Evolutionary conservation across 768 basidiomycete genomes (phyloP).

Genomic region (Mycena rebaudengoi): DNA sequence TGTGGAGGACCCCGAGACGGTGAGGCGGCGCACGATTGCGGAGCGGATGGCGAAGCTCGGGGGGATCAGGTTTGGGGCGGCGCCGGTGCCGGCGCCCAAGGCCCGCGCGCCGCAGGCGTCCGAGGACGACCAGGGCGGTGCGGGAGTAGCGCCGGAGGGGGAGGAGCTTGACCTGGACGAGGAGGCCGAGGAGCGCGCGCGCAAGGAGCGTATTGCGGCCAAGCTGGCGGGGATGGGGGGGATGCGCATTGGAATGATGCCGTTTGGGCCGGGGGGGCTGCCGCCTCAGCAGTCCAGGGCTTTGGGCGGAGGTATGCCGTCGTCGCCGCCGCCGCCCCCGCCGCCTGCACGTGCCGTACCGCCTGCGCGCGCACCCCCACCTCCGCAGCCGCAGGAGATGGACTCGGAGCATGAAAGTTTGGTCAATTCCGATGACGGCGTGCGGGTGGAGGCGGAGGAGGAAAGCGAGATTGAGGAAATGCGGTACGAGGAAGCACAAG

Average conservation of each 20-base stretch:
- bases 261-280: conserved; percentile 44
- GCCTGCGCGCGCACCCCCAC: conserved; percentile 41
- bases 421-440: conserved; percentile 62
- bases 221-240: conserved; percentile 66
- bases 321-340: conserved; percentile 35
- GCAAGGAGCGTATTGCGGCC: conserved; percentile 61
- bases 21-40: conserved; percentile 77
- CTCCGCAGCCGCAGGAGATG: conserved; percentile 38
- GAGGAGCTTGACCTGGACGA: conserved; percentile 44
- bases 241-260: conserved; percentile 67
- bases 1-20: conserved; percentile 57
- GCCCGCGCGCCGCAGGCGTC: conserved; percentile 45
- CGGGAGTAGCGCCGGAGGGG: conserved; percentile 33
- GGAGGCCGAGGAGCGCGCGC: conserved; percentile 70
- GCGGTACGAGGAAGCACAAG: conserved; percentile 62
- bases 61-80: conserved; percentile 83
- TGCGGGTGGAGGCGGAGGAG: conserved; percentile 73
- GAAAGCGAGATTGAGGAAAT: conserved; percentile 74
- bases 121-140: conserved; percentile 19
- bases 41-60: conserved; percentile 96
- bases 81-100: conserved; percentile 51
- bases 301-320: conserved; percentile 34
- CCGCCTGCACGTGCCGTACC: conserved; percentile 37
- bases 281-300: conserved; percentile 43
- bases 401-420: conserved; percentile 59